Evolutionary conservation across 2,329 filamentous ascomycete species (phyloP), one percentile per base, ranked within the genome.

Genomic region (Chaetomiaceae sp.): DNA sequence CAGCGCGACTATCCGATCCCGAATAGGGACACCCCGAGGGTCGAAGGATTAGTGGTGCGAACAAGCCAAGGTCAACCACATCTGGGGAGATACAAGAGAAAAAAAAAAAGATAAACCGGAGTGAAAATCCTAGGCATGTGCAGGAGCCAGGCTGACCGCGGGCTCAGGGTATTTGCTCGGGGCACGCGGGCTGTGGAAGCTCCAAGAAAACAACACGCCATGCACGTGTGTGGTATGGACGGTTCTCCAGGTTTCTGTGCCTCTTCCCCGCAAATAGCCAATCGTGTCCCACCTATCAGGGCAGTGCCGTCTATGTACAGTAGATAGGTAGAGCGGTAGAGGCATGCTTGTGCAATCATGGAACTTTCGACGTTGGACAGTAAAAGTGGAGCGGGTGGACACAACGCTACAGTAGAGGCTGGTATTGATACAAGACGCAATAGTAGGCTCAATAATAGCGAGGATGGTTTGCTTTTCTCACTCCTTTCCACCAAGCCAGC

Each of bases 401-500:
- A n/a, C 27, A 48, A 46, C 14, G 34, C 18, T 11, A 14, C 11
- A 16, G 14, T 11, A 14, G 14, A 16, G 14, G n/a, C 9, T 9
- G 21, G 20, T 27, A 49, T 42, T 34, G 47, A 51, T 18, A 25
- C 41, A 37, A 29, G 21, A 23, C 13, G 34, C 45, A 36, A 38
- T 13, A 5, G 27, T 4, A 10, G 10, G 9, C 13, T 14, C n/a
- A 7, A 36, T 4, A 18, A 18, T 27, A n/a, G n/a, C 34, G 11
- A 18, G 32, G 38, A 27, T 14, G 20, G 7, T 6, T 21, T 1
- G 18, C 32, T 2, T 23, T 20, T 6, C 34, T 52, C 52, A 66
- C 63, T 81, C 76, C 62, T 78, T 75, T 2, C 80, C 78, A 0
- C 77, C 79, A 37, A 90, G 64, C 72, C 85, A 89, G 62, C 85